Base-by-base conservation (phyloP, 495 filamentous ascomycete genomes). In the Talaromyces liani region DNA sequence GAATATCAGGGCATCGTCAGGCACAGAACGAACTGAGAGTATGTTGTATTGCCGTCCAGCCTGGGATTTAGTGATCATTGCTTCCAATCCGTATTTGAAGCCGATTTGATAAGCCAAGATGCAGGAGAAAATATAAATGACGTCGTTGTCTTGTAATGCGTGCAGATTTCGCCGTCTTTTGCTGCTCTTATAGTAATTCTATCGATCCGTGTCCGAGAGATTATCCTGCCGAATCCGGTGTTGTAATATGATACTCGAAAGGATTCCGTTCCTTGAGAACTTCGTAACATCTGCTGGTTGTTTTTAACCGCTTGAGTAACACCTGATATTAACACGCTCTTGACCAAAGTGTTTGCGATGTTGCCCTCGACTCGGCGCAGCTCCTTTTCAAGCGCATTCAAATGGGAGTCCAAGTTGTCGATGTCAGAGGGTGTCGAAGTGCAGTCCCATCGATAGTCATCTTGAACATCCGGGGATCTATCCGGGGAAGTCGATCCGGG, bases 41-140 rank as follows among this genome's bases (percentile, higher is more conserved):
- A 61, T 27, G 27, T 34, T 18, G 36, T 47, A 61, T 1, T 61
- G 9, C 59, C 59, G 51, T 27, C 59, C 59, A n/a, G 45, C 16
- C 10, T 16, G 45, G 14, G 59, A 47, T 4, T 34, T 61, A 47
- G 25, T 27, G 29, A 25, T 9, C 18, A 25, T 61, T 3, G 60
- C 60, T 22, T 61, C 60, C 16, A 61, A 45, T 51, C 36, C 60
- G 24, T 51, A 51, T 53, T 47, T 61, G n/a, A 61, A 39, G 25
- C 60, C 60, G 20, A 61, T 24, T 33, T 53, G 20, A 53, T 61
- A 18, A 61, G 60, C 60, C 33, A 61, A 29, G 39, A 61, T 12
- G 60, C 39, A 33, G 60, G 33, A n/a, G 31, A n/a, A 9, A 61
- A 51, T 27, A 53, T 61, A 51, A 61, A 61, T 3, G 60, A 61